Evolutionary conservation across 805 yeast species (phyloP).

Genomic region (Teunomyces aglyptinius): DNA sequence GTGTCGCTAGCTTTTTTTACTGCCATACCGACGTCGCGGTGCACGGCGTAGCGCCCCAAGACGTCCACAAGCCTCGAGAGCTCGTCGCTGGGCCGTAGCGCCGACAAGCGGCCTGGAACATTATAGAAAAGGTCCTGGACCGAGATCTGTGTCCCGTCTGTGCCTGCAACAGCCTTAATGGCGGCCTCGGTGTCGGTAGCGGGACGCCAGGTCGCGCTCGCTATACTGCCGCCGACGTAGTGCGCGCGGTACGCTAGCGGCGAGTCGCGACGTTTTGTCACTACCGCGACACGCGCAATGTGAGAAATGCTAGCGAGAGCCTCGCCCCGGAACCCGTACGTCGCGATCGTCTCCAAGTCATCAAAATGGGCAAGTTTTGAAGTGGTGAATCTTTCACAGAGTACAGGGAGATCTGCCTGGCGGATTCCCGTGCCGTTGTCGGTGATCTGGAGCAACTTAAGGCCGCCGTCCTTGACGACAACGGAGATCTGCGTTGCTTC

Average conservation of each 20-base stretch:
- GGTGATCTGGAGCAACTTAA: slow-evolving; percentile 78
- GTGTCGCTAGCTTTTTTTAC: slow-evolving; percentile 81
- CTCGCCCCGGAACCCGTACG: slow-evolving; percentile 96
- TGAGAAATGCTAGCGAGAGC: slow-evolving; percentile 94
- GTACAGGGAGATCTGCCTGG: slow-evolving; percentile 66
- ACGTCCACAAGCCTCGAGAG: slow-evolving; percentile 76
- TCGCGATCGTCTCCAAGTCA: slow-evolving; percentile 66
- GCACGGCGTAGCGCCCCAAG: slow-evolving; percentile 78
- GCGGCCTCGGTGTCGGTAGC: slow-evolving; percentile 31
- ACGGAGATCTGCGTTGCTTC: slow-evolving; percentile 71
- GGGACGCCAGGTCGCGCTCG: slow-evolving; percentile 39
- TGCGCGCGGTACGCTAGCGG: slow-evolving; percentile 68
- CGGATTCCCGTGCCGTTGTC: slow-evolving; percentile 87
- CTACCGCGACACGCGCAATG: slow-evolving; percentile 75
- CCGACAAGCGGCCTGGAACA: slow-evolving; percentile 70
- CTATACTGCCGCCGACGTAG: slow-evolving; percentile 66
- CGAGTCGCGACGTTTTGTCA: slow-evolving; percentile 63
- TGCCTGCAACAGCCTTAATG: slow-evolving; percentile 81
- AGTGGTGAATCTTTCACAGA: slow-evolving; percentile 93
- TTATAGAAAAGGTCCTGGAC: slow-evolving; percentile 92
- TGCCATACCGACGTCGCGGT: slow-evolving; percentile 69
- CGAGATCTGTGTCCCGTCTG: slow-evolving; percentile 75
- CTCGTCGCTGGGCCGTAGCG: slow-evolving; percentile 72
- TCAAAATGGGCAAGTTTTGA: slow-evolving; percentile 75
- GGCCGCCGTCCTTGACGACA: slow-evolving; percentile 86